Conservation (phyloP, 2,329 filamentous ascomycete genomes). For the Ceratocystis variospora region DNA sequence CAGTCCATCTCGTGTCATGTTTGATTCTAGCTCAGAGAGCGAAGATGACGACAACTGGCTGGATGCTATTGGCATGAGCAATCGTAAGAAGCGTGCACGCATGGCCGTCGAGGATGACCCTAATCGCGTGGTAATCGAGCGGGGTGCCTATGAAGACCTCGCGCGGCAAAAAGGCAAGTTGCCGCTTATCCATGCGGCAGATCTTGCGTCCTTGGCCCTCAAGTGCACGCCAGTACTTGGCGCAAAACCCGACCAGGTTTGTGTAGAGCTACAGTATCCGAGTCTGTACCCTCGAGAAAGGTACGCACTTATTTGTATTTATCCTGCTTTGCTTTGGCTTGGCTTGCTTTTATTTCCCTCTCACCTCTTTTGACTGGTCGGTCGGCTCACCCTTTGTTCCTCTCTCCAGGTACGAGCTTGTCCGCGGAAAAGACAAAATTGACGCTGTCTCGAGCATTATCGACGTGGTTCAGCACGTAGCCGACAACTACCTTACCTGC, state of each 20-base stretch:
- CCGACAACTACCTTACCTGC: slow-evolving; percentile 63
- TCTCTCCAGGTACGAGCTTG: slow-evolving; percentile 50
- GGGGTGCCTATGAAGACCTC: slow-evolving; percentile 10
- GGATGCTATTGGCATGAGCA: slow-evolving; percentile 32
- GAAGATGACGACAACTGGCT: slow-evolving; percentile 41
- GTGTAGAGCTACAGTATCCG: slow-evolving; percentile 70
- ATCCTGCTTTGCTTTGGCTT: not conserved
- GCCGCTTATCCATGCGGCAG: slow-evolving; percentile 43
- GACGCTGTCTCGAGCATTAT: slow-evolving; percentile 63
- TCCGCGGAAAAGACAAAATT: slow-evolving; percentile 65
- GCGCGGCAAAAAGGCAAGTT: slow-evolving; percentile 28
- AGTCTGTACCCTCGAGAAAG: slow-evolving; percentile 55
- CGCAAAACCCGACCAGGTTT: slow-evolving; percentile 38
- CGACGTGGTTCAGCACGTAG: slow-evolving; percentile 53
- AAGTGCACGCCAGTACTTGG: slow-evolving; percentile 39
- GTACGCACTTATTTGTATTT: slow-evolving; percentile 29
- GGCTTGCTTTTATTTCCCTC: not conserved
- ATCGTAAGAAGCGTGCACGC: slow-evolving; percentile 29
- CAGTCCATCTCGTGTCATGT: slow-evolving; percentile 37
- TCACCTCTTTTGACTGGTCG: slow-evolving; percentile 8
- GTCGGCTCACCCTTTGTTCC: slow-evolving; percentile 1
- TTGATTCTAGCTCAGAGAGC: slow-evolving; percentile 38
- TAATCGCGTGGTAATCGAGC: slow-evolving; percentile 10
- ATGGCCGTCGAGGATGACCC: slow-evolving; percentile 17
- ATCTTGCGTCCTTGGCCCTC: slow-evolving; percentile 39